Conservation (phyloP, 2,329 filamentous ascomycete genomes). For the Talaromyces albobiverticillius region DNA sequence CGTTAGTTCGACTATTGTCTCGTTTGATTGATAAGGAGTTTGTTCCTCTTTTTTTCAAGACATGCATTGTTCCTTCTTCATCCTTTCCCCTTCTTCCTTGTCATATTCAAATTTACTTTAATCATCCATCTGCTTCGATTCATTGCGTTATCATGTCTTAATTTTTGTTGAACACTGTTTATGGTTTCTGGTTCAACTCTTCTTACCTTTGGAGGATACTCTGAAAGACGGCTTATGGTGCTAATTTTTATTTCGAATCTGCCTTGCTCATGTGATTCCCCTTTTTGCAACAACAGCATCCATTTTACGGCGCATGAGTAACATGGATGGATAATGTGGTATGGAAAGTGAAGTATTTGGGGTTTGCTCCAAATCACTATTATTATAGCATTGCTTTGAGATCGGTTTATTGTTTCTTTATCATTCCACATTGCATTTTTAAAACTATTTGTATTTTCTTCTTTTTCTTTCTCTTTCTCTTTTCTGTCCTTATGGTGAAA, state of each 20-base stretch:
- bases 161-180: conserved; percentile 16
- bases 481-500: conserved; percentile 8
- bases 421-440: conserved; percentile 14
- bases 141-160: conserved; percentile 9
- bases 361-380: neutral
- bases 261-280: conserved; percentile 22
- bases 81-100: conserved; percentile 10
- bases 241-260: conserved; percentile 16
- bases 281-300: conserved; percentile 25
- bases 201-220: conserved; percentile 15
- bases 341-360: conserved; percentile 17
- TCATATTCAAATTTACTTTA: conserved; percentile 7
- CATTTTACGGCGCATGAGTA: conserved; percentile 28
- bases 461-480: conserved; percentile 13
- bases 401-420: conserved; percentile 1
- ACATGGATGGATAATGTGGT: conserved; percentile 26
- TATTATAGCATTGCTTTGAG: conserved; percentile 14
- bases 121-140: conserved; percentile 2
- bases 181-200: conserved; percentile 14
- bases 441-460: conserved; percentile 9
- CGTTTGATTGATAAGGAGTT: conserved; percentile 12
- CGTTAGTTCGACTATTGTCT: conserved; percentile 21
- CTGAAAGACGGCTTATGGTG: conserved; percentile 16
- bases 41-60: conserved; percentile 8
- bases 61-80: conserved; percentile 10